Evolutionary conservation across 1,139 yeast species (phyloP), one percentile per base, ranked within the genome.

Genomic region (Kazachstania sp.): DNA sequence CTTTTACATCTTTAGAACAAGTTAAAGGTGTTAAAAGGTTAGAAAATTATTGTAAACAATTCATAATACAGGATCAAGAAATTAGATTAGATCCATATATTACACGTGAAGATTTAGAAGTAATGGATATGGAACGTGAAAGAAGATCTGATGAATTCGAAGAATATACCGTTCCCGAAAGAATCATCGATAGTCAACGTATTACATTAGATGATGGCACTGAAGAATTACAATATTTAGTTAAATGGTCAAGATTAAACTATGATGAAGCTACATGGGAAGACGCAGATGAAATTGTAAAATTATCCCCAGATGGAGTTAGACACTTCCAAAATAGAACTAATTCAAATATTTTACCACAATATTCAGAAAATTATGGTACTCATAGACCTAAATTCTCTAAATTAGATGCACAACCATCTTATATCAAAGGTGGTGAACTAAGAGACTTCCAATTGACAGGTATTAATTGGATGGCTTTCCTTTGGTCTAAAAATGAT

Each of bases 381-480:
- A 65, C 73, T 20, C 79, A 78, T 54, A 77, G 99, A 55, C 98
- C 99, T 3, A 73, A 82, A 49, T 94, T 92, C 65, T 96, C 87
- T 65, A 92, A 92, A 64, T 73, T 94, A 48, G 78, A 78, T 29
- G 77, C 76, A 48, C 99, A 94, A 68, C 99, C 99, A 0, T 74
- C 82, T 13, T 94, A 83, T 61, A 84, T 94, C 55, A 88, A 88
- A 63, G 84, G 85, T 60, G 97, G 97, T 43, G 95, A 85, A 65
- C 74, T 92, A 54, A 79, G 98, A 64, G 98, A 94, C 70, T 92
- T 94, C 76, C 99, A 94, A 70, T 75, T 94, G 62, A 92, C 98
- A 0, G 99, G 99, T 51, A 75, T 94, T 53, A 94, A 94, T 67
- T 94, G 98, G 99, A 94, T 94, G 98, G 98, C 98, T 0, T 94